Evolutionary conservation across 768 basidiomycete species (phyloP), one percentile per base, ranked within the genome.

Genomic region (Naganishia friedmannii): DNA sequence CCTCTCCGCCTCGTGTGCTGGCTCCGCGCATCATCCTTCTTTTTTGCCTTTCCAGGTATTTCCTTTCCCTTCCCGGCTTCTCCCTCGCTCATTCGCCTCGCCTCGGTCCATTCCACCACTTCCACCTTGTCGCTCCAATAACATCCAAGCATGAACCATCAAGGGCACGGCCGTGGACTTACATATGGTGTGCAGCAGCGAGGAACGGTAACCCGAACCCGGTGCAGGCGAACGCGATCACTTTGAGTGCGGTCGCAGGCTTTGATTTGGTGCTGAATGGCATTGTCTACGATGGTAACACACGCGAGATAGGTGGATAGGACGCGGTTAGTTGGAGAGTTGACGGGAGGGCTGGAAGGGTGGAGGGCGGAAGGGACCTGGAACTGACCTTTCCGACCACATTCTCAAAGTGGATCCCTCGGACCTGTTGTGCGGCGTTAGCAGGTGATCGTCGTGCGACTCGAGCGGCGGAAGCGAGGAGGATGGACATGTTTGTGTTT

Each of bases 121-220:
- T n/a, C n/a, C n/a, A n/a, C n/a, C n/a, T n/a, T n/a, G n/a, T n/a
- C n/a, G n/a, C n/a, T n/a, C n/a, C n/a, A n/a, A n/a, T n/a, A n/a
- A n/a, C n/a, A n/a, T n/a, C n/a, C n/a, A n/a, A n/a, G n/a, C n/a
- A 42, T 8, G 15, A 42, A 17, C 9, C 42, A 8, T 2, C 42
- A 42, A 8, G 15, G 2, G 42, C 42, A 13, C 42, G 9, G 15
- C 34, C 9, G 42, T 10, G 39, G 9, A 76, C 79, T 77, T 71
- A 80, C 79, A 80, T 34, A 42, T 80, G 79, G 72, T 72, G 77
- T 29, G 67, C 71, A 45, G 77, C 79, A 48, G 74, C 75, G 69
- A 68, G 73, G 74, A 79, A 79, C 31, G 79, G 79, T 26, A 74
- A 60, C 3, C 76, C 76, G 73, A 80, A 79, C 4, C 79, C 79